A percentile compares a stretch with the other conserved stretches of the same genome.
These are phyloP conservation scores for Magnusiomyces sp. DNA, from an alignment of 1,139 yeast species.

Conservation along the genomic window DNA sequence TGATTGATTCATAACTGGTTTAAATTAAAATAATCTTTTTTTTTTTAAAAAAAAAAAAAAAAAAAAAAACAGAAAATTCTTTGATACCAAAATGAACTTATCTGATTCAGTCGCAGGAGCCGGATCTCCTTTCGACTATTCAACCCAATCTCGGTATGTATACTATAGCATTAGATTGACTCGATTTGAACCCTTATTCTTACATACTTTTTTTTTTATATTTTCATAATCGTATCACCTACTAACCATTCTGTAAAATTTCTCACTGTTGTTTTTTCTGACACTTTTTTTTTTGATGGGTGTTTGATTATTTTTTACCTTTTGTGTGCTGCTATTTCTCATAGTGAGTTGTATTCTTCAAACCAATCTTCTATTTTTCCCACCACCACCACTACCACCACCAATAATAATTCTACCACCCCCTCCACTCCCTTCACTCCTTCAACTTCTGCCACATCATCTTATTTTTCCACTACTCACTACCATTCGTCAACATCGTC, in stretches of 20 bases:
- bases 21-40: too few relatives aligned
- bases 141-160: constrained; percentile 4
- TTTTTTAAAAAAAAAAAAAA: too few relatives aligned
- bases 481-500: constrained; percentile 6
- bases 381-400: constrained; percentile 8
- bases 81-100: too few relatives aligned
- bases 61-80: too few relatives aligned
- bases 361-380: constrained; percentile 6
- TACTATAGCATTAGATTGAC: too few relatives aligned
- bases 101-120: constrained; percentile 21
- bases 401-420: constrained; percentile 4
- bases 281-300: background rate
- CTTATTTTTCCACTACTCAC: constrained; percentile 8
- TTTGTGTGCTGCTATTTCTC: constrained; percentile 7
- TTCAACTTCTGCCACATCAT: constrained; percentile 1
- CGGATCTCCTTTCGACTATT: constrained; percentile 23
- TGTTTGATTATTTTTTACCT: background rate
- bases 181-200: too few relatives aligned
- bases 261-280: too few relatives aligned
- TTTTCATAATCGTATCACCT: too few relatives aligned
- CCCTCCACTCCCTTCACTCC: background rate
- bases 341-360: constrained; percentile 1
- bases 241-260: too few relatives aligned
- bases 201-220: too few relatives aligned
- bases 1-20: too few relatives aligned